Base-by-base conservation (phyloP, 2,329 filamentous ascomycete genomes). In the Chlorencoelia australis region DNA sequence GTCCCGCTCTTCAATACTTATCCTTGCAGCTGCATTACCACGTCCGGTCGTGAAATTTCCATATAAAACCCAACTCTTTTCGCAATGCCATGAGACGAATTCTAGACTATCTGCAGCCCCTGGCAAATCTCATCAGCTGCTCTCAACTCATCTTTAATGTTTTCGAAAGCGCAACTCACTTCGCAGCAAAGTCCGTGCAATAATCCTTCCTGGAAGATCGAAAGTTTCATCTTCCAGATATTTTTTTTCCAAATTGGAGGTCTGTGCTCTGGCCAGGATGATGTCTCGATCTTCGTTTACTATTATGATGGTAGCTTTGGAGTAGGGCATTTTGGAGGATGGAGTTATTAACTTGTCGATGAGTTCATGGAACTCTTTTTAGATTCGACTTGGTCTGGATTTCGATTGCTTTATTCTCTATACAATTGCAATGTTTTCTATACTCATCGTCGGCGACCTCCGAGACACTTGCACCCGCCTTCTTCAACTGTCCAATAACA, bases 241-340 rank as follows among this genome's bases (percentile, higher is more conserved):
- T 31, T 52, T 47, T 25, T 34, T 7, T 30, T 13, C 25, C 4
- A 41, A 51, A 2, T 50, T 33, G 4, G 43, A 31, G 0, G 61
- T 57, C 38, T 66, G 65, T 9, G 60, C 62, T 10, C 68, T 68
- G 41, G 70, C 59, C 4, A 60, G 49, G 37, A 69, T 62, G 33
- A 73, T 60, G 22, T 64, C 59, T 14, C 65, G 58, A 11, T 46
- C 43, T 18, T 55, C 32, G 45, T 71, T 67, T 44, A 73, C 56
- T 0, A 68, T 72, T 44, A 73, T 63, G 39, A 73, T 65, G 3
- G 67, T 71, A 7, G 63, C 67, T 45, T 69, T 55, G 1, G 56
- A 60, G 43, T 69, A 68, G 0, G 72, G 53, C 50, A 63, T 64
- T 21, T 37, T 43, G 22, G n/a, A n/a, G n/a, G n/a, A n/a, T n/a